Base-by-base conservation (phyloP, 176 grass and related monocot species). In the Canna indica region DNA sequence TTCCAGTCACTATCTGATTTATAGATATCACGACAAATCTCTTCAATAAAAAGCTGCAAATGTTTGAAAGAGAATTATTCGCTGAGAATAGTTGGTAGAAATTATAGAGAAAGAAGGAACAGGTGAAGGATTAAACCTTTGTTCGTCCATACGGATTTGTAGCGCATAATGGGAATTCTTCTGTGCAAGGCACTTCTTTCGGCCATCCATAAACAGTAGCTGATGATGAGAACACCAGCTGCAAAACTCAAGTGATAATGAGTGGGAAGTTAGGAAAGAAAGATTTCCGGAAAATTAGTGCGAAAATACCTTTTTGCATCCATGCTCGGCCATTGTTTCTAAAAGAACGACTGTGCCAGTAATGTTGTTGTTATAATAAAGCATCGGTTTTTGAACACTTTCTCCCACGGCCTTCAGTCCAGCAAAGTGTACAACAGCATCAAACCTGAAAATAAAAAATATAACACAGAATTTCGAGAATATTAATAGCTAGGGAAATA, bases 401-500 rank as follows among this genome's bases (percentile, higher is more conserved):
- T 71, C 69, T 10, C 69, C 46, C 45, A 71, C 69, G 11, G 69
- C 69, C 46, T 71, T 71, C 17, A 71, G n/a, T n/a, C 47, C 69
- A 53, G 69, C 69, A 53, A 71, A 71, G 47, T 71, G 69, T 2
- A 71, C 35, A 52, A 71, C 69, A 71, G 69, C 69, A 54, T 71
- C 69, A 24, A 71, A 71, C n/a, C 69, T 71, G 69, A 33, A 39
- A 3, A 13, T 18, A 2, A 39, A n/a, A 39, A 41, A 4, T 38
- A 11, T 10, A 65, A 66, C 1, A 18, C 20, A n/a, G 8, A 36
- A 38, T 39, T 13, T 22, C 6, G 38, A 38, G n/a, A 65, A 22
- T 20, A 62, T 7, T 20, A 59, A 1, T 3, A 57, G 10, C 9
- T 57, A 12, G 0, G n/a, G n/a, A n/a, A n/a, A n/a, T n/a, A n/a